A percentile compares a stretch with the other conserved stretches of the same genome.
These are phyloP conservation scores for Cladophialophora immunda DNA, from an alignment of 2,329 filamentous ascomycete species.

Conservation along the genomic window DNA sequence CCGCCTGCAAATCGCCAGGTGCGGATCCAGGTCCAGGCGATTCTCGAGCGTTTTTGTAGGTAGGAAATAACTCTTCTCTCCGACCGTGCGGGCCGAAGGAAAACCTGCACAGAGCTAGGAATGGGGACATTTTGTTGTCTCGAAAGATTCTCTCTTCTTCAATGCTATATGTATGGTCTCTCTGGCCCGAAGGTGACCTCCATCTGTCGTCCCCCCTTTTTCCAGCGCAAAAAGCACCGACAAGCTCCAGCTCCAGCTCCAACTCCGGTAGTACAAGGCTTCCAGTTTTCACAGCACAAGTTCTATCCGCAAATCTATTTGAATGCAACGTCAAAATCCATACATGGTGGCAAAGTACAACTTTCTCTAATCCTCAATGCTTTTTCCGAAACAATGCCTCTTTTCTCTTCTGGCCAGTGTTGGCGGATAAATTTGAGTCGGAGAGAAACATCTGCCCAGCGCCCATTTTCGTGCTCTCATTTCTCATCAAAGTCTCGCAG, in stretches of 20 bases:
- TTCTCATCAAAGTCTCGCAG: slow-evolving; percentile 5
- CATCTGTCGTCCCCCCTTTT: background rate
- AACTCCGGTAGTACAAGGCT: background rate
- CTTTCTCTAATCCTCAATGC: background rate
- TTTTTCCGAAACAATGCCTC: background rate
- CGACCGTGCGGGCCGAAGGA: no score
- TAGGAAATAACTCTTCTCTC: no score
- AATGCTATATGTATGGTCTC: background rate
- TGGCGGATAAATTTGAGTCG: slow-evolving; percentile 6
- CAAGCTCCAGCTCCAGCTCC: background rate
- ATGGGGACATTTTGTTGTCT: background rate
- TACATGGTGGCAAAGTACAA: background rate
- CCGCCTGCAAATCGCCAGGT: no score
- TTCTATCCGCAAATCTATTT: background rate
- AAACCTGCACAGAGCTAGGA: no score
- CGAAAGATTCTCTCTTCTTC: background rate
- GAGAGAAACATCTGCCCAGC: background rate
- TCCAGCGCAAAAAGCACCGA: background rate
- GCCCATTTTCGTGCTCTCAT: slow-evolving; percentile 6
- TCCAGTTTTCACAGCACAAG: background rate
- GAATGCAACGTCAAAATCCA: slow-evolving; percentile 2
- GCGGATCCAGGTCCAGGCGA: no score
- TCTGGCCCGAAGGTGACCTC: background rate
- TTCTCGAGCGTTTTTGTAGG: no score
- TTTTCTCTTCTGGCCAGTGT: background rate